These are phyloP conservation scores for Danielia oregonensis DNA, from an alignment of 805 yeast genomes.

Conservation along the genomic window DNA sequence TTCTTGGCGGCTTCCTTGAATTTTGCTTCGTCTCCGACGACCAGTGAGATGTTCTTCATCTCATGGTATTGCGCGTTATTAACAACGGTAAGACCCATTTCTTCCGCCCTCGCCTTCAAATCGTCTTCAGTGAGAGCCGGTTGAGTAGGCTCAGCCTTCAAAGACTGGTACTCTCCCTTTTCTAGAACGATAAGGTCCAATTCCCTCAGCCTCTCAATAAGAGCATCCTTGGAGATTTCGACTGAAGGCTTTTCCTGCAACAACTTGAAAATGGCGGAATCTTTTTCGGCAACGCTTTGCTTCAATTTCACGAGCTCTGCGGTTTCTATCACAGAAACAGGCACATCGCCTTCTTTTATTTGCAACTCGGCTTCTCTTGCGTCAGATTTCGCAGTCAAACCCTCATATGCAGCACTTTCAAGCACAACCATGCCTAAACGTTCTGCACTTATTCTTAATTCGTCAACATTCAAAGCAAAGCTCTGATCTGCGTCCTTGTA, in stretches of 20 bases:
- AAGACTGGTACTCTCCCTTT: conserved; percentile 12
- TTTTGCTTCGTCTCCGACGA: conserved; percentile 15
- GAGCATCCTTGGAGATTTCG: conserved; percentile 19
- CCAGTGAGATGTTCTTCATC: conserved; percentile 16
- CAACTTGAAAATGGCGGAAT: conserved; percentile 24
- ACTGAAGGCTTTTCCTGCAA: conserved; percentile 5
- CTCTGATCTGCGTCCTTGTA: conserved; percentile 8
- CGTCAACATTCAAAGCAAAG: conserved; percentile 5
- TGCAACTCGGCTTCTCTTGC: conserved; percentile 2
- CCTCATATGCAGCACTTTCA: conserved; percentile 1
- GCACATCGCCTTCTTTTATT: conserved; percentile 7
- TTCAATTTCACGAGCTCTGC: conserved; percentile 12
- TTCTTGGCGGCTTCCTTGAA: conserved; percentile 40
- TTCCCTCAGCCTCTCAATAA: conserved; percentile 13
- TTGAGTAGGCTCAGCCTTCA: conserved; percentile 5
- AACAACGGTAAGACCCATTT: conserved; percentile 37
- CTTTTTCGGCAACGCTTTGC: conserved; percentile 19
- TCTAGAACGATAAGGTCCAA: conserved; percentile 14
- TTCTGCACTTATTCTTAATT: conserved; percentile 8
- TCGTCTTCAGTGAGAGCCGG: conserved; percentile 20
- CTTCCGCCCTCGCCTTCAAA: conserved; percentile 31
- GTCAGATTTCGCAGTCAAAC: conserved; percentile 3
- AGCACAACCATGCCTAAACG: conserved; percentile 10
- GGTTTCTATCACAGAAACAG: conserved; percentile 10
- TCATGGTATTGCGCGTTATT: conserved; percentile 26